Evolutionary conservation across 345 rosid species (phyloP), one percentile per base, ranked within the genome.

Genomic region (Odontarrhena argentea): DNA sequence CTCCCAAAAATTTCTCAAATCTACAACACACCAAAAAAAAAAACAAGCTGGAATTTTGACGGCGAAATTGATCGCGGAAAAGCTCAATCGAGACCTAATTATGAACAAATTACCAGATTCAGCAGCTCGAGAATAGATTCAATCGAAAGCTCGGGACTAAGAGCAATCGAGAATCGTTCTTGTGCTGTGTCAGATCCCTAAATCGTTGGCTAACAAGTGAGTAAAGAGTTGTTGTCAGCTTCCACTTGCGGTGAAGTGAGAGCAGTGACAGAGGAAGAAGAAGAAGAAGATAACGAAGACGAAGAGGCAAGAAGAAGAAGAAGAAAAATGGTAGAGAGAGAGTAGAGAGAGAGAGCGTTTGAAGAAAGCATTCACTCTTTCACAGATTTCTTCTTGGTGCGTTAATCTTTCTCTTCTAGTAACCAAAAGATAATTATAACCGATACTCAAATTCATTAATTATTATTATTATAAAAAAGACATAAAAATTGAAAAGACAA

Each of bases 311-410:
- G 67, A 61, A 58, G 70, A 64, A 61, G 75, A 62, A 11, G 68
- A 3, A 50, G 22, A 25, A 48, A 13, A 35, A 26, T 67, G 45
- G 65, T 58, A 37, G 40, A 55, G 55, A 78, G 75, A 65, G 69
- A 71, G 11, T 52, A 48, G 40, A 63, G 55, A 63, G 59, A 58
- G 69, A 80, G 79, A 53, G 82, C 77, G 60, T 74, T 68, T 58
- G 78, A 74, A 74, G 74, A 74, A 74, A 74, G 78, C 78, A 55
- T 74, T 62, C 74, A 74, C 74, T 67, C 60, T 55, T 45, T 32
- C 36, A 32, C 14, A 62, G 73, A 60, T 68, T 74, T 74, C 74
- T 62, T 62, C 67, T 67, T 74, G 65, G 70, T 68, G 65, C 70
- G 60, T 74, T 68, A 68, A 68, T 74, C 54, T 67, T 62, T 74